Conservation (phyloP, 2,329 filamentous ascomycete species). For the Cladosporium colombiae region DNA sequence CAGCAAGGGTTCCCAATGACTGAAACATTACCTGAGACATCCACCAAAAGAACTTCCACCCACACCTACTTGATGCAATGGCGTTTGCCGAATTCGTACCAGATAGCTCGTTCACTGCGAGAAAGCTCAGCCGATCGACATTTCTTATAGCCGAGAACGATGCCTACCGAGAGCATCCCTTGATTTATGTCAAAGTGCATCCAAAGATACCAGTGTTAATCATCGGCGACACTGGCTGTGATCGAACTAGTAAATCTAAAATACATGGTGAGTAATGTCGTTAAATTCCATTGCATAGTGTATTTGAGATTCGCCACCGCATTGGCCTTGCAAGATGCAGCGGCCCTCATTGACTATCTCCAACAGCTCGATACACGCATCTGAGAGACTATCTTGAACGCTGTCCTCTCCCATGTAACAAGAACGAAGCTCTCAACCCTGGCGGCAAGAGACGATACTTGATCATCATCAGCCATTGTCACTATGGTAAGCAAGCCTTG, state of each 20-base stretch:
- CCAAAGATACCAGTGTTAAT: constrained; percentile 37
- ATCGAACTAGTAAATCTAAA: constrained; percentile 36
- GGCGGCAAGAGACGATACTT: constrained; percentile 38
- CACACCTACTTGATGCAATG: neutral
- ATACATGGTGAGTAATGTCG: constrained; percentile 25
- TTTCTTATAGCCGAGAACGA: constrained; percentile 50
- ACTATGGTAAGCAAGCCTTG: constrained; percentile 34
- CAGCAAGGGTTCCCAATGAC: neutral
- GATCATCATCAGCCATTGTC: constrained; percentile 51
- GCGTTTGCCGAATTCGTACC: neutral
- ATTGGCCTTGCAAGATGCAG: no score
- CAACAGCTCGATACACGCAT: constrained; percentile 32
- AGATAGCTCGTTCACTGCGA: constrained; percentile 38
- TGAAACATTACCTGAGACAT: neutral
- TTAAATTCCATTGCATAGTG: neutral
- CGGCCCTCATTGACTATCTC: neutral
- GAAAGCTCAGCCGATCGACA: constrained; percentile 45
- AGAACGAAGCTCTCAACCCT: constrained; percentile 42
- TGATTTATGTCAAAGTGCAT: constrained; percentile 51
- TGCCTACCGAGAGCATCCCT: constrained; percentile 45
- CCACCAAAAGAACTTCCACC: neutral
- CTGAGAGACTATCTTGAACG: constrained; percentile 48
- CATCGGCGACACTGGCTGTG: constrained; percentile 51
- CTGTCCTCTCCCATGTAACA: constrained; percentile 40
- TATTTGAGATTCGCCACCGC: neutral